Conservation (phyloP, 805 yeast genomes). For the Saturnispora sekii region DNA sequence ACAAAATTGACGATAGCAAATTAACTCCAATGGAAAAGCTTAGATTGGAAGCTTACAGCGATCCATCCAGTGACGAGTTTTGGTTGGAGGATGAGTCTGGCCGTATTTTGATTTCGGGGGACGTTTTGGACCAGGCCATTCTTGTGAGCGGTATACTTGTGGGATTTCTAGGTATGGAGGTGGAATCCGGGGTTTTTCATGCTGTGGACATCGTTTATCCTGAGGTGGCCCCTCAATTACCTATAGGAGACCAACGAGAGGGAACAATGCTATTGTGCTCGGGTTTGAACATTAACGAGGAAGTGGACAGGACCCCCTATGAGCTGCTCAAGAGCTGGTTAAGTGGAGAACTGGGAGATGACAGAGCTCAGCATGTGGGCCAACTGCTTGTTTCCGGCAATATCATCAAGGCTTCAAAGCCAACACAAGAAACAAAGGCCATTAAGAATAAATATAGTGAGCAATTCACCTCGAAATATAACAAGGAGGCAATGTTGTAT, state of each 20-base stretch:
- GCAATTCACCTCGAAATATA: constrained; percentile 43
- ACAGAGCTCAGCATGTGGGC: constrained; percentile 15
- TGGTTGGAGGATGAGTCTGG: constrained; percentile 93
- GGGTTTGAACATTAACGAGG: constrained; percentile 51
- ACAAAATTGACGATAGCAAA: constrained; percentile 11
- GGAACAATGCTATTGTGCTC: constrained; percentile 63
- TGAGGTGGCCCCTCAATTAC: constrained; percentile 45
- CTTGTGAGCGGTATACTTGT: constrained; percentile 86
- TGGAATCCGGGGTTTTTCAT: constrained; percentile 73
- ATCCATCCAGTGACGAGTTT: constrained; percentile 46
- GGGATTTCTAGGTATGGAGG: constrained; percentile 80
- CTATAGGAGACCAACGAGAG: background rate
- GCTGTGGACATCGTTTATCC: constrained; percentile 77
- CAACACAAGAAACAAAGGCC: constrained; percentile 19
- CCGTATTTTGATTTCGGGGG: constrained; percentile 61
- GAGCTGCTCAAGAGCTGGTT: constrained; percentile 62
- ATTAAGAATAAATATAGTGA: constrained; percentile 37
- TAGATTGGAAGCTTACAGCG: constrained; percentile 38
- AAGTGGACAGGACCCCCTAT: constrained; percentile 34
- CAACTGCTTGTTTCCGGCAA: constrained; percentile 52
- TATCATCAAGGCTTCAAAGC: constrained; percentile 28
- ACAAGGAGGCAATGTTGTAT: constrained; percentile 37
- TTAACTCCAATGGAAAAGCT: constrained; percentile 19
- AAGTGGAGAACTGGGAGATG: constrained; percentile 47
- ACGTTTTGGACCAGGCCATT: constrained; percentile 46